Evolutionary conservation across 768 basidiomycete species (phyloP).

Genomic region (Neoboletus magnificus): DNA sequence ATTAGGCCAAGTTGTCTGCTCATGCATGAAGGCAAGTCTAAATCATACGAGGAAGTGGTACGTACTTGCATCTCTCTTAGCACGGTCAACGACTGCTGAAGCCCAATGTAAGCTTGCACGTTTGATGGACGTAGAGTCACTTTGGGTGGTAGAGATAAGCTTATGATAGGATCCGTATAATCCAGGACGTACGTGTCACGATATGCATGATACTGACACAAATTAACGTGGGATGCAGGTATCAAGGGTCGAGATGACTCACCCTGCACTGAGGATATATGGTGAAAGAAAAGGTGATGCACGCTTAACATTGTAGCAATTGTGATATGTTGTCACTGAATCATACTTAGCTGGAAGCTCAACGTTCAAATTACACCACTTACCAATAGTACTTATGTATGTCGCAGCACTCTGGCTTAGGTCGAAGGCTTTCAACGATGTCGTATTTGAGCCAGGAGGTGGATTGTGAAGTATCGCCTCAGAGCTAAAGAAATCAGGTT

Average conservation of each 20-base stretch:
- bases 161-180: not conserved
- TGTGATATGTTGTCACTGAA: constrained; percentile 53
- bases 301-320: constrained; percentile 57
- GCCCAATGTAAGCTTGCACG: constrained; percentile 62
- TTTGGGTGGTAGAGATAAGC: constrained; percentile 30
- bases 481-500: constrained; percentile 30
- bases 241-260: constrained; percentile 27
- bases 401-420: constrained; percentile 70
- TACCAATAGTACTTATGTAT: constrained; percentile 66
- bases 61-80: constrained; percentile 68
- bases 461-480: constrained; percentile 46
- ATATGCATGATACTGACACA: constrained; percentile 71
- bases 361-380: constrained; percentile 6
- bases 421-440: constrained; percentile 67
- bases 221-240: not conserved
- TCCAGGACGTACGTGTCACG: constrained; percentile 52
- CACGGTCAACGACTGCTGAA: constrained; percentile 60
- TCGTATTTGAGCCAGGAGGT: constrained; percentile 34
- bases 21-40: constrained; percentile 10
- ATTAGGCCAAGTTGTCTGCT: constrained; percentile 66
- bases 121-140: constrained; percentile 71
- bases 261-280: constrained; percentile 72
- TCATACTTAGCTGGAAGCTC: constrained; percentile 4
- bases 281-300: constrained; percentile 65
- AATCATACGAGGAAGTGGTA: not conserved